Evolutionary conservation across 768 basidiomycete species (phyloP), one percentile per base, ranked within the genome.

Genomic region (Russula dissimulans): DNA sequence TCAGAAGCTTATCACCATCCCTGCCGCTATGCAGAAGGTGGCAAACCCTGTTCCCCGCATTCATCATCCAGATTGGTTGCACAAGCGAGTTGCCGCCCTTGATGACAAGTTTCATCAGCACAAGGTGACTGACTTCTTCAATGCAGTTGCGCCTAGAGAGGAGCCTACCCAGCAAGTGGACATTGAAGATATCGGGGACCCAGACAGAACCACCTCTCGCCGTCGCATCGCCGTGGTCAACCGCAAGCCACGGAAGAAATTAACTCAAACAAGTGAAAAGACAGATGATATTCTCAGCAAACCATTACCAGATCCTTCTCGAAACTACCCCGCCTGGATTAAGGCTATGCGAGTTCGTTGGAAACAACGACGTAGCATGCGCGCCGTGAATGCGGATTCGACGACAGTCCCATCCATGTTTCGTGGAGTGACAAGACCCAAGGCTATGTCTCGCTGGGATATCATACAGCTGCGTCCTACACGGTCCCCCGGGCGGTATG

Each of bases 51-150:
- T 98, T 5, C 91, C 95, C 10, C 86, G 97, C 32, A 87, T 98
- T 62, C 86, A 86, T 29, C 97, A 99, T 74, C 97, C 97, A 0
- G 97, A 99, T 70, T 98, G 97, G 97, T 77, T 99, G 47, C 87
- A 90, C 73, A 86, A 89, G 47, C 81, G 97, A 47, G 91, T 98
- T 11, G 88, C 87, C 14, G 89, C 86, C 12, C 81, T 87, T 15
- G 83, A 94, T 44, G 95, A 98, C 78, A 97, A 92, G 74, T 97
- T 98, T 77, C 94, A 91, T 71, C 97, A 99, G 72, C 95, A 97
- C 73, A 97, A 95, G 73, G 76, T 99, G 52, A 95, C 93, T 0
- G 93, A 97, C 67, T 97, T 98, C 76, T 98, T 99, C 75, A 79
- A 74, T 59, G 73, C 73, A 45, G 70, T 71, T 34, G 70, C 67